A percentile compares a stretch with the other conserved stretches of the same genome.
These are phyloP conservation scores for Penicillium sp. DNA, from an alignment of 2,329 filamentous ascomycete genomes.

Conservation along the genomic window DNA sequence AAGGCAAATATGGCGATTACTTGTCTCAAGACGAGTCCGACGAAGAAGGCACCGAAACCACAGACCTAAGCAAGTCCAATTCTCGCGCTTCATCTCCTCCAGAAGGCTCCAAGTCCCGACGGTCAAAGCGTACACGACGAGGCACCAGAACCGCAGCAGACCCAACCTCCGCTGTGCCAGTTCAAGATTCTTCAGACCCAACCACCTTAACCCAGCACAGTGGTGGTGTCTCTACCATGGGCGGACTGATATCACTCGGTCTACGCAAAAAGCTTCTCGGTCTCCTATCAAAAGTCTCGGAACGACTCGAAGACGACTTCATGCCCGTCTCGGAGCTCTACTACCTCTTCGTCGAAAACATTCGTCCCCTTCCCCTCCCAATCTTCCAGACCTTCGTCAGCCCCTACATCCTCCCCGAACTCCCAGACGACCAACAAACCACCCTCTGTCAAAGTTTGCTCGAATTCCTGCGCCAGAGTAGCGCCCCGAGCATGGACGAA, in stretches of 20 bases:
- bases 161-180: background rate
- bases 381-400: constrained; percentile 48
- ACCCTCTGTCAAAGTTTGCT: constrained; percentile 56
- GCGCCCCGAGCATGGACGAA: constrained; percentile 38
- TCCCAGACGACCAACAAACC: constrained; percentile 42
- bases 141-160: constrained; percentile 20
- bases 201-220: constrained; percentile 13
- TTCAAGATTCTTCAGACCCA: constrained; percentile 1
- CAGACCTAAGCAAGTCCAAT: constrained; percentile 2
- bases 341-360: constrained; percentile 46
- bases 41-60: constrained; percentile 27
- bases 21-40: constrained; percentile 38
- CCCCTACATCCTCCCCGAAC: constrained; percentile 43
- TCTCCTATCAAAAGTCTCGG: constrained; percentile 42
- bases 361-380: constrained; percentile 45
- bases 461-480: constrained; percentile 47
- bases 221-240: constrained; percentile 31
- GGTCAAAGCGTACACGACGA: constrained; percentile 35
- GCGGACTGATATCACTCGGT: constrained; percentile 39
- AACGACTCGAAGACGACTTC: constrained; percentile 35
- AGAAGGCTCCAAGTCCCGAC: constrained; percentile 20
- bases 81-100: constrained; percentile 7
- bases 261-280: constrained; percentile 47
- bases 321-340: constrained; percentile 41
- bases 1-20: constrained; percentile 48